Evolutionary conservation across 805 yeast genomes (phyloP).

Genomic region (Kazachstania africana): DNA sequence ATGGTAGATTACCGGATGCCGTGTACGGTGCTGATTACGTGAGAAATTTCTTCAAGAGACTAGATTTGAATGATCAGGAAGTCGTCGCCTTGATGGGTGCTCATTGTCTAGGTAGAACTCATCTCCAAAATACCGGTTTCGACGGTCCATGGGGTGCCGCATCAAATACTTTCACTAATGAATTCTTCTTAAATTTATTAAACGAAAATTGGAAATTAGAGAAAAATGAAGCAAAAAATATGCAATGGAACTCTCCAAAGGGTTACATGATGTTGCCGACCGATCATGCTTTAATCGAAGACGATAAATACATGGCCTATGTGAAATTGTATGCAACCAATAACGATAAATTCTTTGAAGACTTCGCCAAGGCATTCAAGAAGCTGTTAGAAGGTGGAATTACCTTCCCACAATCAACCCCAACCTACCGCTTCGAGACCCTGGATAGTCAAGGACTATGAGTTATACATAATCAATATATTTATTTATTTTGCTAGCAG

Average conservation of each 20-base stretch:
- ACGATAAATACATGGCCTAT: slow-evolving; percentile 45
- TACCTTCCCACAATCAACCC: slow-evolving; percentile 38
- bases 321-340: slow-evolving; percentile 60
- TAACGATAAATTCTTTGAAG: slow-evolving; percentile 46
- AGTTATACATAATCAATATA: not conserved
- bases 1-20: slow-evolving; percentile 69
- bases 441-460: slow-evolving; percentile 50
- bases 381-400: slow-evolving; percentile 72
- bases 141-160: slow-evolving; percentile 88
- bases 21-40: slow-evolving; percentile 53
- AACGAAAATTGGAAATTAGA: slow-evolving; percentile 43
- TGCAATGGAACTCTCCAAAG: slow-evolving; percentile 51
- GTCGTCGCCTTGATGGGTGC: slow-evolving; percentile 68
- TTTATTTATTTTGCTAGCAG: not conserved
- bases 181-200: slow-evolving; percentile 48
- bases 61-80: slow-evolving; percentile 62
- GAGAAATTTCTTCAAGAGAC: slow-evolving; percentile 46
- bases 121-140: slow-evolving; percentile 56
- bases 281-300: slow-evolving; percentile 59
- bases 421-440: slow-evolving; percentile 45
- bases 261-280: slow-evolving; percentile 82
- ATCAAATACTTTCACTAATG: slow-evolving; percentile 64
- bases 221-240: slow-evolving; percentile 47
- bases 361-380: slow-evolving; percentile 55
- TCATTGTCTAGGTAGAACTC: slow-evolving; percentile 70